Evolutionary conservation across 768 basidiomycete species (phyloP), one percentile per base, ranked within the genome.

Genomic region (Cubamyces lactineus): DNA sequence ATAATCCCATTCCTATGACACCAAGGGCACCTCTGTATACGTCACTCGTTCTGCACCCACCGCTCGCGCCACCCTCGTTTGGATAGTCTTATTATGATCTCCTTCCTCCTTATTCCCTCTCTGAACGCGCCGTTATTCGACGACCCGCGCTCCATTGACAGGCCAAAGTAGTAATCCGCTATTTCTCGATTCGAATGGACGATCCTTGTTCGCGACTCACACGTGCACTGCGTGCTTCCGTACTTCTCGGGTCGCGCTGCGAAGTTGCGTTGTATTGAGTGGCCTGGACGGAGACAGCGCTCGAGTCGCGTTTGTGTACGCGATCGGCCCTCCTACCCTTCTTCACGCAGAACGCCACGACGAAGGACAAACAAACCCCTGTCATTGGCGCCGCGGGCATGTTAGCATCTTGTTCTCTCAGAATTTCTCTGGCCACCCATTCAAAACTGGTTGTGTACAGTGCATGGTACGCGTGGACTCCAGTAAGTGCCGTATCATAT

Each of bases 11-110:
- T 64, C 41, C 39, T 63, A 60, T 17, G 62, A 53, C 59, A 59
- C 54, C 60, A 64, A 54, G 59, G 63, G 58, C 57, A 55, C 51
- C 56, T 16, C 52, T 60, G 58, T 60, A 59, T 47, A 52, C 58
- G 63, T 50, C 63, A 43, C 61, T 65, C 57, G 61, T 63, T 65
- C 46, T 47, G 43, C 34, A 49, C 26, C 52, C 50, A 42, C 26
- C 56, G 53, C 64, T 53, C 50, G 38, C 49, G 16, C 59, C 65
- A 65, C 64, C 53, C 62, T 66, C 64, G 57, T 66, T 66, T 66
- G 63, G 59, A 62, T 66, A 62, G 38, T 61, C 54, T 45, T 56
- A 65, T 60, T 51, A 52, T 19, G 23, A 7, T 47, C 49, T 26
- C 51, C n/a, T 56, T 49, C 7, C 53, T 65, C 60, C 55, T 61